Percentiles rank a stretch among this genome's conserved stretches.
Evolutionary conservation across 1,284 basidiomycete species (phyloP).

Genomic region (Spongispora temasekensis): DNA sequence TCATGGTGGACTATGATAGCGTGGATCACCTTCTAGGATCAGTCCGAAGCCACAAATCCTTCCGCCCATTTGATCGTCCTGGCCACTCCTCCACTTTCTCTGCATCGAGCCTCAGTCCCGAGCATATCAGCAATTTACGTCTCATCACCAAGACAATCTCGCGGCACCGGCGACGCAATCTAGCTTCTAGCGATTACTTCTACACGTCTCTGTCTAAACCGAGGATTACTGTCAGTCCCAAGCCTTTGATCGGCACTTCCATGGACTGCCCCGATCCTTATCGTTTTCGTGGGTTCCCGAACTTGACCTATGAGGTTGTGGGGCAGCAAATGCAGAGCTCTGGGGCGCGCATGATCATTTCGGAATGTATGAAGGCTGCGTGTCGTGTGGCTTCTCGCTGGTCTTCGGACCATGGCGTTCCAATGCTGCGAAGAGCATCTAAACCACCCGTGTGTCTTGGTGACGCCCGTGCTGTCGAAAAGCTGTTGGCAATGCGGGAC

Average conservation of each 20-base stretch:
- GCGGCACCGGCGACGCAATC: slow-evolving; percentile 26
- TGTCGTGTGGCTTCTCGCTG: slow-evolving; percentile 78
- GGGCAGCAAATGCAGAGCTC: slow-evolving; percentile 26
- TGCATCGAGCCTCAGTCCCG: slow-evolving; percentile 21
- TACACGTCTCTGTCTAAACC: slow-evolving; percentile 28
- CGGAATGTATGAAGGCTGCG: slow-evolving; percentile 86
- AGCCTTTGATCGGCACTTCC: slow-evolving; percentile 30
- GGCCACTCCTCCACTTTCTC: slow-evolving; percentile 2
- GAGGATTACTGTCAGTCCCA: slow-evolving; percentile 26
- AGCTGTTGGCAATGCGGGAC: slow-evolving; percentile 44
- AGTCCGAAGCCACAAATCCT: slow-evolving; percentile 1
- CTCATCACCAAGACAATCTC: slow-evolving; percentile 19
- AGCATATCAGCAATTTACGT: slow-evolving; percentile 42
- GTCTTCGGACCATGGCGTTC: slow-evolving; percentile 61
- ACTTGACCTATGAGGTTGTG: slow-evolving; percentile 48
- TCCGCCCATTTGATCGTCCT: slow-evolving; percentile 47
- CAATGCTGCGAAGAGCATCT: slow-evolving; percentile 65
- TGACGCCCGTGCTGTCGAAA: slow-evolving; percentile 37
- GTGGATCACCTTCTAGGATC: slow-evolving; percentile 58
- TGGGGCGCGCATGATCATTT: slow-evolving; percentile 61
- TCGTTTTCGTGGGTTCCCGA: slow-evolving; percentile 60
- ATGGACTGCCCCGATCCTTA: slow-evolving; percentile 38
- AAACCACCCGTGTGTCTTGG: slow-evolving; percentile 38
- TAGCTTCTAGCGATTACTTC: slow-evolving; percentile 27
- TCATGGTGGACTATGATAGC: slow-evolving; percentile 67